Base-by-base conservation (phyloP, 2,329 filamentous ascomycete genomes). In the Verticillium klebahnii region DNA sequence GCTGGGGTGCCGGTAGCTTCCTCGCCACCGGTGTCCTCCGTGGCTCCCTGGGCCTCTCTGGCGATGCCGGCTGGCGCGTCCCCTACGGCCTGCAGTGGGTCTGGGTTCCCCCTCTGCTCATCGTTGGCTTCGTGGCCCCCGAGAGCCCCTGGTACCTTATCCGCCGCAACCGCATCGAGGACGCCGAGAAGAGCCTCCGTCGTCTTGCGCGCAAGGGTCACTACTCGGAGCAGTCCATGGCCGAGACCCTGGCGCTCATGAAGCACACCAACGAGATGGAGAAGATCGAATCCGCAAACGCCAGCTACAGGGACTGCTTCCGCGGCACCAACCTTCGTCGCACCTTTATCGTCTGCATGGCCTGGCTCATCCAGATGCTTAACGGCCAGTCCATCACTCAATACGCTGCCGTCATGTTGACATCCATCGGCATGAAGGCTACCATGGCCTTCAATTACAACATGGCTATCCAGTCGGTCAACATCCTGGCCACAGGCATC, bases 371-470 rank as follows among this genome's bases (percentile, higher is more conserved):
- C 17, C 62, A 70, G 58, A 67, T 66, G 37, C 62, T 69, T 15
- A 68, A 67, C 59, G 69, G 69, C 12, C 64, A 83, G 66, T 80
- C 82, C 1, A 83, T 86, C 68, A 83, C 80, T 55, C 76, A 78
- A 31, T 85, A 82, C 64, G 83, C 81, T 2, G 82, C 81, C 1
- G 82, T 85, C 64, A 74, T 79, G 64, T 79, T 85, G 60, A 70
- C 78, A 58, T 79, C 83, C 60, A 80, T 82, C 9, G 83, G 83
- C 2, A 74, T 85, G 63, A 67, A 68, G 29, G 65, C 71, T 1
- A 69, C 67, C 5, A 75, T 75, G 56, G 73, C 82, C 2, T 85
- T 83, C 65, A 69, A 72, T 65, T 74, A 69, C 65, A 77, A 78
- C 60, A 84, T 85, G 66, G 79, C 77, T 9, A 75, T 85, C 63